Percentiles rank a stretch among this genome's conserved stretches.
Evolutionary conservation across 1,139 yeast species (phyloP).

Genomic region (Candida neerlandica): DNA sequence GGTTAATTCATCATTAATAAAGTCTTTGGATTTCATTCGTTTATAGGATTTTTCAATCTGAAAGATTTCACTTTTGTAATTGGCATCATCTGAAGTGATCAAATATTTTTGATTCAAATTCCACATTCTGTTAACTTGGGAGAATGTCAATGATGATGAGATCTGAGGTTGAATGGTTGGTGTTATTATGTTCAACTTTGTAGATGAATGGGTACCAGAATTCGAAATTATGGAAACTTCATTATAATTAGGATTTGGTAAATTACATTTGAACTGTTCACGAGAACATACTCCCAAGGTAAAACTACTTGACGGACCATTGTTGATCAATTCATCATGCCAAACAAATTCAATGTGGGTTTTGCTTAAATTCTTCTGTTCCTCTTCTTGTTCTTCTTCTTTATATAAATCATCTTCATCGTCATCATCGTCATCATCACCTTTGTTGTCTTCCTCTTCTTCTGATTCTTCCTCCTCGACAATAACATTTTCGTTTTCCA

Average conservation of each 20-base stretch:
- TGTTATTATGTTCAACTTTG: conserved; percentile 60
- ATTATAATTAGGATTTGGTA: conserved; percentile 65
- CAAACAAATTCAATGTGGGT: conserved; percentile 41
- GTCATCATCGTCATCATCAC: conserved; percentile 24
- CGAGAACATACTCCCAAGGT: conserved; percentile 65
- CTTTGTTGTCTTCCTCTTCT: conserved; percentile 15
- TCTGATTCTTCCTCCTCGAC: conserved; percentile 14
- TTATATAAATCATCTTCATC: conserved; percentile 33
- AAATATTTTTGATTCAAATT: conserved; percentile 59
- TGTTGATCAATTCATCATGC: conserved; percentile 60
- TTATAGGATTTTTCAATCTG: conserved; percentile 69
- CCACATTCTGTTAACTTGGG: conserved; percentile 78
- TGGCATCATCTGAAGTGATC: conserved; percentile 70
- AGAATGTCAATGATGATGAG: conserved; percentile 71
- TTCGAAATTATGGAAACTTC: conserved; percentile 72
- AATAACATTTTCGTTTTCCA: neutral
- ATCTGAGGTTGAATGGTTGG: conserved; percentile 69
- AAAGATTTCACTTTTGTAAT: conserved; percentile 71
- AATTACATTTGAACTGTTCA: conserved; percentile 57
- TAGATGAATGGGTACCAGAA: conserved; percentile 62
- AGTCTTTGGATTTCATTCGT: conserved; percentile 63
- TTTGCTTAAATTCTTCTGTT: conserved; percentile 28
- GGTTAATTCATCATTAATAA: conserved; percentile 65
- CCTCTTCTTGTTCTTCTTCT: conserved; percentile 39
- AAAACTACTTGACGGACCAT: conserved; percentile 77